phyloP scores from a whole-genome alignment of 2,329 filamentous ascomycete genomes.

The Escovopsis sp. region DNA sequence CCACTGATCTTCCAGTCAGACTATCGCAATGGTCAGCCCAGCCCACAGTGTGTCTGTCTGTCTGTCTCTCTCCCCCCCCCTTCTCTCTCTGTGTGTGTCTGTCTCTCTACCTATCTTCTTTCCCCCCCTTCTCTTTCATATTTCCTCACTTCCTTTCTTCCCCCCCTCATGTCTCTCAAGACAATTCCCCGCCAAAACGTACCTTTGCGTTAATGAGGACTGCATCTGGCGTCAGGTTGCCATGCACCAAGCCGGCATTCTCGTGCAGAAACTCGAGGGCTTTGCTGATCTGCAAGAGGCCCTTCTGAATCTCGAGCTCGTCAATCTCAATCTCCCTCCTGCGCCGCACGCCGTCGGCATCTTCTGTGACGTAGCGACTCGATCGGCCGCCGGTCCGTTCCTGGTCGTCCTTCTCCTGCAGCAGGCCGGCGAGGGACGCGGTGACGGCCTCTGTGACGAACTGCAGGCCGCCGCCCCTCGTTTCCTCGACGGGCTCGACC shows the following conservation, averaged over 20 bases:
- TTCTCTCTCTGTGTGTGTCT: too few species aligned
- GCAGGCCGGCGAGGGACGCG: slow-evolving; percentile 65
- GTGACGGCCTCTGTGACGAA: slow-evolving; percentile 91
- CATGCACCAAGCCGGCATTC: slow-evolving; percentile 84
- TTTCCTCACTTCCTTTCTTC: too few species aligned
- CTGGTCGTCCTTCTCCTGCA: slow-evolving; percentile 82
- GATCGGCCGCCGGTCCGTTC: slow-evolving; percentile 56
- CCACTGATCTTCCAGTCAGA: slow-evolving; percentile 98
- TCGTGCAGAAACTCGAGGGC: slow-evolving; percentile 92
- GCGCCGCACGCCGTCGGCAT: slow-evolving; percentile 56
- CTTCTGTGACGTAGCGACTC: slow-evolving; percentile 70
- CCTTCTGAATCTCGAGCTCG: slow-evolving; percentile 95
- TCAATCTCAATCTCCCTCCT: slow-evolving; percentile 83
- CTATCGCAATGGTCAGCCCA: slow-evolving; percentile 28
- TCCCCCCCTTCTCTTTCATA: too few species aligned
- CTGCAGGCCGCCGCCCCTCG: slow-evolving; percentile 76
- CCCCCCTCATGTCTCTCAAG: too few species aligned
- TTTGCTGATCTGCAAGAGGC: slow-evolving; percentile 81
- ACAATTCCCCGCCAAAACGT: slow-evolving; percentile 14
- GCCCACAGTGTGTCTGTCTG: too few species aligned
- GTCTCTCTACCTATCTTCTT: too few species aligned
- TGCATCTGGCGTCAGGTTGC: slow-evolving; percentile 85
- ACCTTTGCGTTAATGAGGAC: slow-evolving; percentile 89
- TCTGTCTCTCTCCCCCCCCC: too few species aligned
- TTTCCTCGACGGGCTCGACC: slow-evolving; percentile 91